Conservation (phyloP, 2,329 filamentous ascomycete genomes). For the Botrytis cinerea region DNA sequence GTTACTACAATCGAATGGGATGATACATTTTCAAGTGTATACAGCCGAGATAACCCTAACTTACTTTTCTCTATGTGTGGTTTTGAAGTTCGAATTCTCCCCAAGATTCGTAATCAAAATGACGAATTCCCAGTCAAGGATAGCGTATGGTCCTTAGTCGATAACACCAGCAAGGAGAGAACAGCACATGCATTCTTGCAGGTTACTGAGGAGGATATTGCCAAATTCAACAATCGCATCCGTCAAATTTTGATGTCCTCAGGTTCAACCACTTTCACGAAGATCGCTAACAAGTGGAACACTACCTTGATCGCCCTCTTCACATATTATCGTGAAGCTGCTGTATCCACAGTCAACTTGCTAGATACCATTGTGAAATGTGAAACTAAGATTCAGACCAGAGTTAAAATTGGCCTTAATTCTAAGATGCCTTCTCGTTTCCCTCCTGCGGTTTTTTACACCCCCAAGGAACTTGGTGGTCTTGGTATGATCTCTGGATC, state of each 20-base stretch:
- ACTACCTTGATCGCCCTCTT: conserved; percentile 95
- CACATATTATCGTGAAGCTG: conserved; percentile 97
- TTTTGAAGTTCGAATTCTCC: conserved; percentile 94
- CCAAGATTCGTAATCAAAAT: conserved; percentile 91
- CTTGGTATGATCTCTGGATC: conserved; percentile 98
- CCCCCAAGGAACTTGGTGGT: conserved; percentile 94
- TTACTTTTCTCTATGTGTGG: conserved; percentile 96
- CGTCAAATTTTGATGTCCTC: conserved; percentile 99
- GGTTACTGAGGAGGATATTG: conserved; percentile 95
- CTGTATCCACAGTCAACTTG: conserved; percentile 90
- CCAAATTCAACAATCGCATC: conserved; percentile 99
- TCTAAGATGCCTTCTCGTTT: conserved; percentile 99
- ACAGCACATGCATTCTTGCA: conserved; percentile 97
- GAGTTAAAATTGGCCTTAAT: conserved; percentile 97
- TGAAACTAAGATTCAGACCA: conserved; percentile 98
- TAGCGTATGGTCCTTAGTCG: conserved; percentile 95
- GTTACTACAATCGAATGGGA: conserved; percentile 99
- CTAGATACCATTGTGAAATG: conserved; percentile 99
- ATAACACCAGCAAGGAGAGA: conserved; percentile 94
- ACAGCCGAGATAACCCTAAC: conserved; percentile 97
- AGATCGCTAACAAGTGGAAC: conserved; percentile 99
- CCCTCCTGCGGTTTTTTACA: conserved; percentile 97
- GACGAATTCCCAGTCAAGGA: conserved; percentile 98
- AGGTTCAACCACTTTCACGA: conserved; percentile 98
- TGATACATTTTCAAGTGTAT: conserved; percentile 96